Conservation (phyloP, 192 early-diverging fungal genomes). For the Dissophora ornata region DNA sequence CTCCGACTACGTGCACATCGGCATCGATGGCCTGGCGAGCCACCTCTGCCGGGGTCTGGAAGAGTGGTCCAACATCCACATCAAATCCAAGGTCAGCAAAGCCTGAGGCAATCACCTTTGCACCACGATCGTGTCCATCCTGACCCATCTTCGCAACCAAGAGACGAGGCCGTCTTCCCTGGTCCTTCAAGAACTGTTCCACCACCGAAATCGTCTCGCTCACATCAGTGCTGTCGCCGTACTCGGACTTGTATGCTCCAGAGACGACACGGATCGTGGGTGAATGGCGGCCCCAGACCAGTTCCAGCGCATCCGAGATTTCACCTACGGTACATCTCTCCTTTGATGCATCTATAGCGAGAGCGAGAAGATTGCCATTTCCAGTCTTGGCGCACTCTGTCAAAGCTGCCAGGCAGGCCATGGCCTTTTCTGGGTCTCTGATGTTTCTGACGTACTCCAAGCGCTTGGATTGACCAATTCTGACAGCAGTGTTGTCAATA, state of each 20-base stretch:
- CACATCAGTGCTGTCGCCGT: constrained; percentile 74
- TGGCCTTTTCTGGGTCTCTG: constrained; percentile 67
- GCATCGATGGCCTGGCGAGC: constrained; percentile 90
- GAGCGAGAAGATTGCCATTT: constrained; percentile 77
- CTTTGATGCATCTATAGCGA: constrained; percentile 80
- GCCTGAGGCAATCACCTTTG: constrained; percentile 91
- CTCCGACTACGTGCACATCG: constrained; percentile 90
- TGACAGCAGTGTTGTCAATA: constrained; percentile 85
- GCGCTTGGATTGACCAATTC: constrained; percentile 71
- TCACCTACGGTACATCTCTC: constrained; percentile 88
- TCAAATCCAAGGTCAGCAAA: constrained; percentile 93
- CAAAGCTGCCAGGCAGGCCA: constrained; percentile 68
- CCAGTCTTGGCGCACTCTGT: constrained; percentile 74
- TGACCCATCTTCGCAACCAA: constrained; percentile 94
- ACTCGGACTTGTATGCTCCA: constrained; percentile 89
- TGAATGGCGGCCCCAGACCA: constrained; percentile 86
- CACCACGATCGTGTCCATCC: constrained; percentile 94
- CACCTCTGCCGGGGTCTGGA: constrained; percentile 91
- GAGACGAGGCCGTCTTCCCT: constrained; percentile 89
- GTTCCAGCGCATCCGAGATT: constrained; percentile 83
- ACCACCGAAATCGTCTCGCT: constrained; percentile 70
- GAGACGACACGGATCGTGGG: constrained; percentile 83
- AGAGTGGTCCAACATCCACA: constrained; percentile 90
- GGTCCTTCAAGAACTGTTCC: constrained; percentile 72
- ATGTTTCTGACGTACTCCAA: constrained; percentile 65